These are phyloP conservation scores for Exophiala lecanii-corni DNA, from an alignment of 2,329 filamentous ascomycete genomes.

Conservation along the genomic window DNA sequence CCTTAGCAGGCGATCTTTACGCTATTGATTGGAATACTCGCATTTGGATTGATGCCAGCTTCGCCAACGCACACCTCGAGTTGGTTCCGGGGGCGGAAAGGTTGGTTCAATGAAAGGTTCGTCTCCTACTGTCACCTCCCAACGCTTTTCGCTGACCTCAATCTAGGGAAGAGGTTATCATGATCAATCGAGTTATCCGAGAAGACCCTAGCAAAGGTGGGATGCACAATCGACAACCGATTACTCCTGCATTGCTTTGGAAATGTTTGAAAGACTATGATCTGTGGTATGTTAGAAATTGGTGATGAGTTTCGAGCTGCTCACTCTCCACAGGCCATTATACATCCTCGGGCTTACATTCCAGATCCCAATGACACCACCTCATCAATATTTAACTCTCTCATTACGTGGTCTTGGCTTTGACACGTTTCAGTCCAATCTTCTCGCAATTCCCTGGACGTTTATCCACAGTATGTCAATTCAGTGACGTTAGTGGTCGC, in stretches of 20 bases:
- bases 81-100: constrained; percentile 53
- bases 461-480: constrained; percentile 49
- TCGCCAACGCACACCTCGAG: constrained; percentile 44
- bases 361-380: constrained; percentile 31
- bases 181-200: constrained; percentile 55
- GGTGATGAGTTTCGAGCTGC: too few species aligned
- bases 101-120: constrained; percentile 57
- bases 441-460: constrained; percentile 58
- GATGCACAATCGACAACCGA: constrained; percentile 35
- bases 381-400: constrained; percentile 44
- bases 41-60: constrained; percentile 40
- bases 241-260: constrained; percentile 31
- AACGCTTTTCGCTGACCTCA: too few species aligned
- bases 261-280: constrained; percentile 34
- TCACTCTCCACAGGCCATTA: constrained; percentile 31
- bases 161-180: constrained; percentile 54
- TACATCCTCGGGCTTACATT: constrained; percentile 33
- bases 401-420: constrained; percentile 42
- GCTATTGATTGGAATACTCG: constrained; percentile 38
- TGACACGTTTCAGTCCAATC: constrained; percentile 39
- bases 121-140: too few species aligned
- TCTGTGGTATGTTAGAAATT: constrained; percentile 31
- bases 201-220: constrained; percentile 38
- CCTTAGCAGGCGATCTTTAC: constrained; percentile 37
- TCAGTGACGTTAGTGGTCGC: too few species aligned